Conservation (phyloP, 2,329 filamentous ascomycete genomes). For the Fusarium duplospermum region DNA sequence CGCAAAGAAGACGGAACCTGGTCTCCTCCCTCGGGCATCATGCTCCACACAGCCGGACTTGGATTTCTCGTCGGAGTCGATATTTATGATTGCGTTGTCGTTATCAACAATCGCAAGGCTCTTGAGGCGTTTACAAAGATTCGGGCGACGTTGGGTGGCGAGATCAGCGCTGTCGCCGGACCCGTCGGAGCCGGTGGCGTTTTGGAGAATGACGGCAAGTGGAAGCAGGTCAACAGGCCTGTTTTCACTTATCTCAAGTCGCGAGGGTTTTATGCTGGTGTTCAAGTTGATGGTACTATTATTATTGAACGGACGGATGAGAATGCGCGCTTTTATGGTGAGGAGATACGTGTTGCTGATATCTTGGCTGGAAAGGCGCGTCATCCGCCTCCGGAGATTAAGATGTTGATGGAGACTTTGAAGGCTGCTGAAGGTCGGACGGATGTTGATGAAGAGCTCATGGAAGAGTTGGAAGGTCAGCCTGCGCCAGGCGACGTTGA, state of each 20-base stretch:
- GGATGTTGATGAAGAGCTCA: slow-evolving; percentile 47
- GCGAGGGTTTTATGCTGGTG: slow-evolving; percentile 85
- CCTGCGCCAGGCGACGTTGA: slow-evolving; percentile 51
- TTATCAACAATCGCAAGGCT: slow-evolving; percentile 82
- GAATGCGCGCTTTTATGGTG: slow-evolving; percentile 85
- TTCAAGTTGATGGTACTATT: slow-evolving; percentile 87
- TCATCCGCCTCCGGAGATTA: slow-evolving; percentile 41
- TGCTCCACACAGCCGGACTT: slow-evolving; percentile 81
- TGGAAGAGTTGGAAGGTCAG: slow-evolving; percentile 50
- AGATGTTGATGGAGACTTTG: slow-evolving; percentile 49
- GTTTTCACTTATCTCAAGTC: slow-evolving; percentile 82
- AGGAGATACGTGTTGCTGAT: slow-evolving; percentile 58
- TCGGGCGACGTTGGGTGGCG: slow-evolving; percentile 80
- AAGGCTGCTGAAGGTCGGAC: slow-evolving; percentile 49
- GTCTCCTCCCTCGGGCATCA: slow-evolving; percentile 84
- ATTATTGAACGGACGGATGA: slow-evolving; percentile 86
- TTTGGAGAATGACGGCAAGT: slow-evolving; percentile 67
- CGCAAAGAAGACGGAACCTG: slow-evolving; percentile 74
- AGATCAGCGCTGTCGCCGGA: slow-evolving; percentile 79
- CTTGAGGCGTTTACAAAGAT: slow-evolving; percentile 80
- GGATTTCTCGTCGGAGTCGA: slow-evolving; percentile 85
- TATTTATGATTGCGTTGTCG: slow-evolving; percentile 88
- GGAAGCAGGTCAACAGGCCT: slow-evolving; percentile 63
- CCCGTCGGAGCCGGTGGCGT: slow-evolving; percentile 77
- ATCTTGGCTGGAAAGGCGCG: slow-evolving; percentile 59